Conservation (phyloP, 2,329 filamentous ascomycete genomes). For the Penicillium aurantiogriseum region DNA sequence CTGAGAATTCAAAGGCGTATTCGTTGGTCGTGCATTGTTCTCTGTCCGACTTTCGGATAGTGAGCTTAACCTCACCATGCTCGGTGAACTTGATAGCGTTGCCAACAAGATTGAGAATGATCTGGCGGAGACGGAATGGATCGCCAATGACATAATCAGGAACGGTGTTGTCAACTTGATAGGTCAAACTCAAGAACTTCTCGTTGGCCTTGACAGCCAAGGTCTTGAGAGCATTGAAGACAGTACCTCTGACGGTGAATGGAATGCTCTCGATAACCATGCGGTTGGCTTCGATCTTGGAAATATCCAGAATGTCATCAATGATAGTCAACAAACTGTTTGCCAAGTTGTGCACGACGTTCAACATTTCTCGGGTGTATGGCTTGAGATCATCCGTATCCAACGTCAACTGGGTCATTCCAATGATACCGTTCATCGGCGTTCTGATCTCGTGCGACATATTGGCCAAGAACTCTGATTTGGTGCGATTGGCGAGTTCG, state of each 20-base stretch:
- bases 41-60: constrained; percentile 71
- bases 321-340: constrained; percentile 97
- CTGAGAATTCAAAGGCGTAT: constrained; percentile 92
- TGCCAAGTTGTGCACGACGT: constrained; percentile 94
- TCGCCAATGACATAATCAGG: constrained; percentile 95
- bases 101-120: constrained; percentile 94
- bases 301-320: constrained; percentile 71
- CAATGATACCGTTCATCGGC: constrained; percentile 96
- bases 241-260: constrained; percentile 87
- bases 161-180: constrained; percentile 88
- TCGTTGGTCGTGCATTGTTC: constrained; percentile 68
- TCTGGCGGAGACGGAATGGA: constrained; percentile 92
- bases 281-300: constrained; percentile 84
- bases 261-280: constrained; percentile 99
- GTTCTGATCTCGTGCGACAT: constrained; percentile 99
- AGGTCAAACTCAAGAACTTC: constrained; percentile 87
- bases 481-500: constrained; percentile 95
- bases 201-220: constrained; percentile 97
- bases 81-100: constrained; percentile 99
- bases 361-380: constrained; percentile 96
- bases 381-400: constrained; percentile 93
- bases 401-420: constrained; percentile 94
- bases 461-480: constrained; percentile 96
- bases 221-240: constrained; percentile 96
- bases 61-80: constrained; percentile 90